Evolutionary conservation across 208 protist species (phyloP).

Genomic region (Trypanosoma cruzi): DNA sequence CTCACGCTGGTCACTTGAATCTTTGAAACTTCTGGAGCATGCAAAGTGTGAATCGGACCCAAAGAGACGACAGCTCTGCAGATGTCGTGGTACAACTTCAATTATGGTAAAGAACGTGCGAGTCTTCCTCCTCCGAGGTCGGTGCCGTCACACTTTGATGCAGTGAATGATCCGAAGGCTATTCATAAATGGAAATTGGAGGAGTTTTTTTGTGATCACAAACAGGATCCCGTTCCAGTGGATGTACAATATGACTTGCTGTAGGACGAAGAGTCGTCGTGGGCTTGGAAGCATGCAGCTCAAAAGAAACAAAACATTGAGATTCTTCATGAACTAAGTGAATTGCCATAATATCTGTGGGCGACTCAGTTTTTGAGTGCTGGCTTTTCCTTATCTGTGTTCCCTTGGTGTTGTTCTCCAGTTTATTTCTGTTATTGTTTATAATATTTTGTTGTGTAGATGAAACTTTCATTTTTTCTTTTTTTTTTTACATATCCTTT

Average conservation of each 20-base stretch:
- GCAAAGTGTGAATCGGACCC: conserved; percentile 45
- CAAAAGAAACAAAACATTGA: neutral
- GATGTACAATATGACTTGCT: conserved; percentile 55
- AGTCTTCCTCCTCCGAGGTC: conserved; percentile 17
- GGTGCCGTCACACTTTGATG: conserved; percentile 52
- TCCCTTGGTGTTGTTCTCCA: neutral
- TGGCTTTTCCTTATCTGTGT: neutral
- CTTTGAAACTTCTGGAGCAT: conserved; percentile 62
- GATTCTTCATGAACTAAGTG: neutral
- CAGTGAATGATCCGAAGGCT: conserved; percentile 54
- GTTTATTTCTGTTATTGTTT: neutral
- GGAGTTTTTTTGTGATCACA: conserved; percentile 71
- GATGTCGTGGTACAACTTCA: conserved; percentile 66
- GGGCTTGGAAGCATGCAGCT: no score
- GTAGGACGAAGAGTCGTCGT: conserved; percentile 22
- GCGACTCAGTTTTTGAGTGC: neutral
- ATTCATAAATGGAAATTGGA: conserved; percentile 56
- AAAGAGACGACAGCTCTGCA: conserved; percentile 40
- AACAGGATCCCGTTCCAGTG: conserved; percentile 22
- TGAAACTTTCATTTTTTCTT: conserved; percentile 9
- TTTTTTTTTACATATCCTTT: neutral
- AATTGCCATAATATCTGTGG: neutral
- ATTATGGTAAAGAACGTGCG: conserved; percentile 45
- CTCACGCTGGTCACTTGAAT: conserved; percentile 94
- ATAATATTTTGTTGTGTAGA: neutral